Base-by-base conservation (phyloP, 805 yeast genomes). In the Suhomyces prunicola region DNA sequence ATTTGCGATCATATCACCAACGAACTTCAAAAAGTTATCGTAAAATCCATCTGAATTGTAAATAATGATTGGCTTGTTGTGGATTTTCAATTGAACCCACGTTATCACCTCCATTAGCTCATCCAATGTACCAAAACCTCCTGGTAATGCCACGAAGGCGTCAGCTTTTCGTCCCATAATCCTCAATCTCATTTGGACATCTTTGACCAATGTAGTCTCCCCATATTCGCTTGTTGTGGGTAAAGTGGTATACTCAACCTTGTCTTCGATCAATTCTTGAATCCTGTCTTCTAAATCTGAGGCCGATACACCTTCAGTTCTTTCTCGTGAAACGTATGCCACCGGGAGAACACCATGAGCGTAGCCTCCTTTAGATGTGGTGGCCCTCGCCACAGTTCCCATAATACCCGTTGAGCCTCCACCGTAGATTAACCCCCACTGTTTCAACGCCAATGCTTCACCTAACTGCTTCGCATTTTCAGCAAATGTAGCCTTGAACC, bases 1-100 rank as follows among this genome's bases (percentile, higher is more conserved):
- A 42, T 76, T 72, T 12, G 74, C 67, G 44, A 87, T 82, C 7
- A 92, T 78, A 53, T 78, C 82, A 31, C 76, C 67, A 54, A 90
- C 72, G 60, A 89, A 90, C 48, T 67, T 71, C 58, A 90, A 69
- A 52, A 90, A 77, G 35, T 81, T 82, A 67, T 90, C 90, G 68
- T 81, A 90, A 67, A 88, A 90, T 0, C 96, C 97, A 69, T 87
- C 78, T 51, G 86, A 78, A 70, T 90, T 90, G 71, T 84, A 85
- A 42, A 90, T 64, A 13, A 90, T 85, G 61, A 90, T 83, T 27
- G 97, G 96, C 68, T 87, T 87, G 56, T 77, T 73, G 69, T 90
- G 97, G 59, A 90, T 90, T 33, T 92, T 94, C 61, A 90, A 77
- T 74, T 90, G 97, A 48, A 85, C 83, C 97, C 97, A 90, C 4